Conservation (phyloP, 768 basidiomycete genomes). For the Cyathus striatus region DNA sequence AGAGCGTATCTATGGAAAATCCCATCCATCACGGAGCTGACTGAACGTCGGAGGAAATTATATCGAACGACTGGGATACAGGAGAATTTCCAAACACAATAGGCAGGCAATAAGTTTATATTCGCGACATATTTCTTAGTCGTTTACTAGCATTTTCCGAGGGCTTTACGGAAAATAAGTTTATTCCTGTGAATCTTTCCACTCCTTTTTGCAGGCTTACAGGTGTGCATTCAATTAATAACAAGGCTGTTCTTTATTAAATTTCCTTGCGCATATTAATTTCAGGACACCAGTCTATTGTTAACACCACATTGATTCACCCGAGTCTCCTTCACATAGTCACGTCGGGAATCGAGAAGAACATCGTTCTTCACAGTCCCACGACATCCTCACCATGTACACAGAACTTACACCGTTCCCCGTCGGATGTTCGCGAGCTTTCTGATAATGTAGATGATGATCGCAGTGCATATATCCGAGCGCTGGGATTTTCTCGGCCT, state of each 20-base stretch:
- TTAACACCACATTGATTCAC: conserved; percentile 71
- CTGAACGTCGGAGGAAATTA: conserved; percentile 41
- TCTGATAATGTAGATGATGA: conserved; percentile 27
- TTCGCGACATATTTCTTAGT: background rate
- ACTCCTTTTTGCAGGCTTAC: conserved; percentile 57
- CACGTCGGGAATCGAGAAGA: conserved; percentile 71
- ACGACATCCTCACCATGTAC: conserved; percentile 50
- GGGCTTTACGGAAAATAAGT: conserved; percentile 31
- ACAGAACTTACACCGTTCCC: conserved; percentile 38
- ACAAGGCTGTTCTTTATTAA: background rate
- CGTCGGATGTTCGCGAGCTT: conserved; percentile 43
- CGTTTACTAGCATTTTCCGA: conserved; percentile 40
- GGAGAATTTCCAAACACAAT: conserved; percentile 26
- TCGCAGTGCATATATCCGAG: conserved; percentile 28
- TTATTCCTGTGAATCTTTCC: conserved; percentile 57
- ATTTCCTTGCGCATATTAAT: conserved; percentile 1
- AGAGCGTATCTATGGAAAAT: conserved; percentile 75
- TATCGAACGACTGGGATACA: conserved; percentile 38
- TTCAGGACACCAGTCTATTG: conserved; percentile 69
- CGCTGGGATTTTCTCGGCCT: conserved; percentile 21
- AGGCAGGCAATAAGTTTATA: conserved; percentile 22
- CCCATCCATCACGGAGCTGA: conserved; percentile 42
- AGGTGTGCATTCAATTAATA: conserved; percentile 35
- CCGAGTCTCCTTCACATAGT: conserved; percentile 61
- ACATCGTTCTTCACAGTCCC: conserved; percentile 65